phyloP scores from a whole-genome alignment of 306 rosid genomes.

The Begonia loranthoides region DNA sequence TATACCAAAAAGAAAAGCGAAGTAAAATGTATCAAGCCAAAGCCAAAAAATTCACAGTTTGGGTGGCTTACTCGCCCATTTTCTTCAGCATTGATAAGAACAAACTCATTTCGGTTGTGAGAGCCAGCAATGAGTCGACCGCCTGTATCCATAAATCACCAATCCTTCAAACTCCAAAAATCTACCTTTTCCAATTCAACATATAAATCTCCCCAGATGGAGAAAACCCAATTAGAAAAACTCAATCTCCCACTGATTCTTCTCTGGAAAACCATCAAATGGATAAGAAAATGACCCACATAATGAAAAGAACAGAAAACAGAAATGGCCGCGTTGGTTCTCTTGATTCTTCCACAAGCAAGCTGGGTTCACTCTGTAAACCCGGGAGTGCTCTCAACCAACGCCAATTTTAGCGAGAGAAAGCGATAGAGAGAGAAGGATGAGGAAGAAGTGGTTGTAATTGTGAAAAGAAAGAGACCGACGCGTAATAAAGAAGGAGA shows the following conservation, averaged over 20 bases:
- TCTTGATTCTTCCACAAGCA: slow-evolving; percentile 30
- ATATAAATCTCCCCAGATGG: slow-evolving; percentile 1
- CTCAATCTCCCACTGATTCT: slow-evolving; percentile 18
- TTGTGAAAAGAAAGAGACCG: slow-evolving; percentile 24
- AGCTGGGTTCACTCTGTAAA: slow-evolving; percentile 13
- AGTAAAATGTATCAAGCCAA: no score
- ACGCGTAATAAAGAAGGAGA: slow-evolving; percentile 69
- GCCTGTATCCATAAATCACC: slow-evolving; percentile 57
- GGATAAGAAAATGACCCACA: slow-evolving; percentile 19
- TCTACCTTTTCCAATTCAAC: not conserved
- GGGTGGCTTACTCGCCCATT: slow-evolving; percentile 43
- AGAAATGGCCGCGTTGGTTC: slow-evolving; percentile 6
- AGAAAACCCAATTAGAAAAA: slow-evolving; percentile 11
- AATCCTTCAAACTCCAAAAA: no score
- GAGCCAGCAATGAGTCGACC: slow-evolving; percentile 97
- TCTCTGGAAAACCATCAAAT: slow-evolving; percentile 11
- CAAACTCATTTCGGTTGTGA: slow-evolving; percentile 93
- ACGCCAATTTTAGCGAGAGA: slow-evolving; percentile 13
- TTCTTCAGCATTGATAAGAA: slow-evolving; percentile 97
- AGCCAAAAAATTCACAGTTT: not conserved
- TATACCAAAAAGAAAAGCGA: no score
- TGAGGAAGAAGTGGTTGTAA: slow-evolving; percentile 5
- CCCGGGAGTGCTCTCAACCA: slow-evolving; percentile 33
- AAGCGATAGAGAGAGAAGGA: slow-evolving; percentile 7
- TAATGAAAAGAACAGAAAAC: slow-evolving; percentile 1